phyloP scores from a whole-genome alignment of 176 grass and related monocot species.

The Phoenix dactylifera region DNA sequence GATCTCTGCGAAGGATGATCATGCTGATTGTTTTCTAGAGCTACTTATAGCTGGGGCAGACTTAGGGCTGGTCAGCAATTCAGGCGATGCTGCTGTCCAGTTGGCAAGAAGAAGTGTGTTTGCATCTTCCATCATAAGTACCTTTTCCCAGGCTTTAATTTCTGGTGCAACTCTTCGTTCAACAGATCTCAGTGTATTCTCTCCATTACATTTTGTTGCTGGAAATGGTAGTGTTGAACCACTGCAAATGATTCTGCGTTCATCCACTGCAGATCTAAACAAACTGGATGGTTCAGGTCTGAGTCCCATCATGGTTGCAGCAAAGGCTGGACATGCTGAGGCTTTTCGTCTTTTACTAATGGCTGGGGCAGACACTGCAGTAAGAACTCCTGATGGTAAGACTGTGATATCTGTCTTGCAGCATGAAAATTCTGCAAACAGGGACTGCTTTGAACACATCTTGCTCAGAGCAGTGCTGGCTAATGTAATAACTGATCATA shows the following conservation, averaged over 20 bases:
- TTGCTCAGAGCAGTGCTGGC: slow-evolving; percentile 35
- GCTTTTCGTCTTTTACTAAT: slow-evolving; percentile 52
- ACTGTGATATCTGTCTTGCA: slow-evolving; percentile 29
- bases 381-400: slow-evolving; percentile 24
- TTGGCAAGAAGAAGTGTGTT: slow-evolving; percentile 35
- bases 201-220: slow-evolving; percentile 44
- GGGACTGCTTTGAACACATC: slow-evolving; percentile 45
- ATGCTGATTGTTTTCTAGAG: slow-evolving; percentile 45
- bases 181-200: slow-evolving; percentile 35
- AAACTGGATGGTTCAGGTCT: slow-evolving; percentile 42
- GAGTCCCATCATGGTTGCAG: slow-evolving; percentile 46
- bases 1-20: slow-evolving; percentile 33
- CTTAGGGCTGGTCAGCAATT: slow-evolving; percentile 30
- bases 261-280: slow-evolving; percentile 35
- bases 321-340: slow-evolving; percentile 28
- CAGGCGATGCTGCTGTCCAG: slow-evolving; percentile 30
- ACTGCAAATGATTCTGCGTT: slow-evolving; percentile 47
- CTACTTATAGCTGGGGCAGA: slow-evolving; percentile 45
- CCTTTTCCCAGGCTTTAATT: slow-evolving; percentile 34
- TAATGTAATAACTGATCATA: slow-evolving; percentile 20
- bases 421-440: slow-evolving; percentile 23
- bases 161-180: slow-evolving; percentile 25
- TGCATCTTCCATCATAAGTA: slow-evolving; percentile 27
- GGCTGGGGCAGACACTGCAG: slow-evolving; percentile 51
- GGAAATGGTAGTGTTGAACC: slow-evolving; percentile 29